Conservation (phyloP, 2,329 filamentous ascomycete species). For the Phialophora expanda region DNA sequence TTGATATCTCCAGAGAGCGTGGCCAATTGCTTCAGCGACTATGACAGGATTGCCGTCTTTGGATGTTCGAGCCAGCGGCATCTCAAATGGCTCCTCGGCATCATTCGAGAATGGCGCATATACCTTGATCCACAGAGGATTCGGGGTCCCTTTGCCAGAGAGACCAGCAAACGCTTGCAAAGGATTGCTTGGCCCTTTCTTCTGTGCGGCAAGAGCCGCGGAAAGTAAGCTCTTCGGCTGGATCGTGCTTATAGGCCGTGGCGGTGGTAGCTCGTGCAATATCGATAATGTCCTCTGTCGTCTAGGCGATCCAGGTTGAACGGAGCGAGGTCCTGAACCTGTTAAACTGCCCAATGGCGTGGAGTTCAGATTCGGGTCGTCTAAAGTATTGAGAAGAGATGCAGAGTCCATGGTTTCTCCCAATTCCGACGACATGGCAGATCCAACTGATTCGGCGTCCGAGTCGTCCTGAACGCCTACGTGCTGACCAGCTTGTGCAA, state of each 20-base stretch:
- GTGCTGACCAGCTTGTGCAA: conserved; percentile 25
- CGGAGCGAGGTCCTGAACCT: conserved; percentile 36
- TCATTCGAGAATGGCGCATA: conserved; percentile 65
- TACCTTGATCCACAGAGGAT: conserved; percentile 67
- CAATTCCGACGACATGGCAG: conserved; percentile 60
- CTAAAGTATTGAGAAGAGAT: conserved; percentile 60
- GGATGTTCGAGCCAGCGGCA: conserved; percentile 61
- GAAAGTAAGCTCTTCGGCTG: conserved; percentile 64
- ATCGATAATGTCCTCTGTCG: conserved; percentile 54
- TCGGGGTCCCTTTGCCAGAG: conserved; percentile 65
- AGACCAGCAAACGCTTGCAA: conserved; percentile 65
- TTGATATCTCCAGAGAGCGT: conserved; percentile 65
- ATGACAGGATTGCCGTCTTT: conserved; percentile 61
- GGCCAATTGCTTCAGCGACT: conserved; percentile 67
- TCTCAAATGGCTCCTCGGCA: conserved; percentile 62
- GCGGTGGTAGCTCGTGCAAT: conserved; percentile 64
- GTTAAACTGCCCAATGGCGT: conserved; percentile 50
- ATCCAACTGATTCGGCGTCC: conserved; percentile 55
- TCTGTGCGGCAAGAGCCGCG: conserved; percentile 62
- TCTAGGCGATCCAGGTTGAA: conserved; percentile 55
- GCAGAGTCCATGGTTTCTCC: conserved; percentile 61
- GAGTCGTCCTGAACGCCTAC: conserved; percentile 51
- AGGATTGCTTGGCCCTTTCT: conserved; percentile 63
- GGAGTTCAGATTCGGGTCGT: conserved; percentile 48
- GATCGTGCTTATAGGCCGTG: conserved; percentile 65